phyloP scores from a whole-genome alignment of 768 basidiomycete species.

The Chalciporus chontae region DNA sequence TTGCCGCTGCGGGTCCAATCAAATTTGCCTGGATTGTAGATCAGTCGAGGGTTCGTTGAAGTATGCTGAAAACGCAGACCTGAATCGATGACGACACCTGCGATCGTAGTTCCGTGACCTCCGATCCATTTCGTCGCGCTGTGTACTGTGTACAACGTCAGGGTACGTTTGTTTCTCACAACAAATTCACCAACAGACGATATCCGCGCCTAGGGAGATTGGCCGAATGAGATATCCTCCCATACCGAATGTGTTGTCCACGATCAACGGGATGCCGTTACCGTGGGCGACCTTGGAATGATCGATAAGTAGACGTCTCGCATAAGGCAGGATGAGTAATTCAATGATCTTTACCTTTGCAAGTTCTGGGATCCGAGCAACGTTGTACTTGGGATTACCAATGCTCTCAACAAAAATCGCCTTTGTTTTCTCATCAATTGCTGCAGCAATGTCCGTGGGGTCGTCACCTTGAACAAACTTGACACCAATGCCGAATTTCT shows the following conservation, averaged over 20 bases:
- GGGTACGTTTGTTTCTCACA: too few relatives aligned
- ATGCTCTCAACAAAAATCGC: slow-evolving; percentile 75
- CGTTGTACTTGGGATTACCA: slow-evolving; percentile 72
- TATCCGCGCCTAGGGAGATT: slow-evolving; percentile 73
- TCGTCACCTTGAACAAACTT: slow-evolving; percentile 53
- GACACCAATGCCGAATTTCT: slow-evolving; percentile 11
- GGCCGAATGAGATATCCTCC: slow-evolving; percentile 68
- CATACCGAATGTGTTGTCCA: slow-evolving; percentile 79
- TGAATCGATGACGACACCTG: slow-evolving; percentile 69
- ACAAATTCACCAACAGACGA: slow-evolving; percentile 51
- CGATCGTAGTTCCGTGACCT: slow-evolving; percentile 77
- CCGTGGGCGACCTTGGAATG: slow-evolving; percentile 59
- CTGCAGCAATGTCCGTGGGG: slow-evolving; percentile 57
- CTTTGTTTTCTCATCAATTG: slow-evolving; percentile 76
- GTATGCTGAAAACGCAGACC: slow-evolving; percentile 35
- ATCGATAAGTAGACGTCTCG: too few relatives aligned
- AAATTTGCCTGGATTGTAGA: slow-evolving; percentile 39
- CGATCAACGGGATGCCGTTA: slow-evolving; percentile 70
- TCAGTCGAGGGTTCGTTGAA: background rate
- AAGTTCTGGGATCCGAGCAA: slow-evolving; percentile 64
- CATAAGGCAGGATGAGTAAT: too few relatives aligned
- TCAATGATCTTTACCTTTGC: slow-evolving; percentile 47
- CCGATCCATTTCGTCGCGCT: slow-evolving; percentile 86
- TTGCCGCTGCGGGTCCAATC: slow-evolving; percentile 66
- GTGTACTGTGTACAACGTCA: slow-evolving; percentile 42